Evolutionary conservation across 768 basidiomycete genomes (phyloP).

Genomic region (Boletus sp.): DNA sequence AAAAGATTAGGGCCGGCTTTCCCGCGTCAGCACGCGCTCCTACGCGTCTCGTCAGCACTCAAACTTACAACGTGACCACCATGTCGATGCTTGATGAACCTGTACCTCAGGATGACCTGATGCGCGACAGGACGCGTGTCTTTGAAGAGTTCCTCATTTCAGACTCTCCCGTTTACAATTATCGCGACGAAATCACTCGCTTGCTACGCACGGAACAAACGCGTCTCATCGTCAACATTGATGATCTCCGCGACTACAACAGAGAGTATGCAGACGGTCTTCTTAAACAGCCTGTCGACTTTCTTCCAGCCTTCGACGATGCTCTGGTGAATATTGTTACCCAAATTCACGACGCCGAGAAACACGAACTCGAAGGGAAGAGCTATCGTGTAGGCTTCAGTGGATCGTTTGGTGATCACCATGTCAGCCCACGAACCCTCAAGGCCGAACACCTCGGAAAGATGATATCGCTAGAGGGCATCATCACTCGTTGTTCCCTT

Average conservation of each 20-base stretch:
- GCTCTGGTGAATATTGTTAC: slow-evolving; percentile 74
- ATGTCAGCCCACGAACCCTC: slow-evolving; percentile 92
- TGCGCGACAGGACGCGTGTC: slow-evolving; percentile 70
- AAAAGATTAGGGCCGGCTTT: slow-evolving; percentile 33
- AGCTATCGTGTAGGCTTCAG: slow-evolving; percentile 86
- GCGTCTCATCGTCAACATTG: slow-evolving; percentile 91
- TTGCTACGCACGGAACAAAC: slow-evolving; percentile 82
- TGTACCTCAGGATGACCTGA: slow-evolving; percentile 63
- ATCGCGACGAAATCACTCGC: slow-evolving; percentile 77
- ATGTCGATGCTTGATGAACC: slow-evolving; percentile 49
- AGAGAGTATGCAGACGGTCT: slow-evolving; percentile 86
- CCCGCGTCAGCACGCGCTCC: slow-evolving; percentile 21
- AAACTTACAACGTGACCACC: slow-evolving; percentile 3
- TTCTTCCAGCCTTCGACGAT: slow-evolving; percentile 84
- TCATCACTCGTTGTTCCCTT: slow-evolving; percentile 96
- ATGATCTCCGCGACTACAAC: slow-evolving; percentile 91
- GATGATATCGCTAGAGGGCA: slow-evolving; percentile 97
- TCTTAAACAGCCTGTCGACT: slow-evolving; percentile 83
- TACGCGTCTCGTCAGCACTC: slow-evolving; percentile 6
- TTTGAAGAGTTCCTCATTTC: slow-evolving; percentile 83
- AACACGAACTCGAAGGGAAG: slow-evolving; percentile 78
- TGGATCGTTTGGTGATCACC: slow-evolving; percentile 97
- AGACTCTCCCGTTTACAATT: slow-evolving; percentile 67
- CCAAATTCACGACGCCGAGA: slow-evolving; percentile 69
- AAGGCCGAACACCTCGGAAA: slow-evolving; percentile 85